Evolutionary conservation across 495 filamentous ascomycete species (phyloP).

Genomic region (Tetracladium setigerum): DNA sequence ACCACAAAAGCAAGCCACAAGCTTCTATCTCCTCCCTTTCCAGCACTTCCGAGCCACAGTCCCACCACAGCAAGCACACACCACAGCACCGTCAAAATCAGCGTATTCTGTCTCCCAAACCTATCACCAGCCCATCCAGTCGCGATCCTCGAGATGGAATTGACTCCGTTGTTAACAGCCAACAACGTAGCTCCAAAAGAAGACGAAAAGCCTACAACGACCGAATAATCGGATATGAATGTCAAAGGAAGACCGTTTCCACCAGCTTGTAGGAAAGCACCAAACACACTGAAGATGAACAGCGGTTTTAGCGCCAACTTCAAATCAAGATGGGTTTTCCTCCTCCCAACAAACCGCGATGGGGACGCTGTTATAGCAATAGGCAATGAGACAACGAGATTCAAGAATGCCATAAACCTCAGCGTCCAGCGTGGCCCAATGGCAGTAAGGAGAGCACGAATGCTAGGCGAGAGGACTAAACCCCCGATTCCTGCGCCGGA

Average conservation of each 20-base stretch:
- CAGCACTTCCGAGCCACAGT: conserved; percentile 40
- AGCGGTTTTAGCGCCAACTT: conserved; percentile 30
- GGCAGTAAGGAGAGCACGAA: conserved; percentile 38
- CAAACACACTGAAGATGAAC: conserved; percentile 34
- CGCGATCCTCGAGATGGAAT: conserved; percentile 41
- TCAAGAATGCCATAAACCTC: conserved; percentile 38
- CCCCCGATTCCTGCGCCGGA: conserved; percentile 37
- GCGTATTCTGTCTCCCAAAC: conserved; percentile 45
- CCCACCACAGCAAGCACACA: conserved; percentile 39
- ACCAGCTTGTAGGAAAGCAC: conserved; percentile 37
- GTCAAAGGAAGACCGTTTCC: conserved; percentile 36
- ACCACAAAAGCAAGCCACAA: conserved; percentile 44
- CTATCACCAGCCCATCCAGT: conserved; percentile 42
- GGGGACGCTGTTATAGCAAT: conserved; percentile 37
- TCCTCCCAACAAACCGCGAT: conserved; percentile 27
- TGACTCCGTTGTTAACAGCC: conserved; percentile 47
- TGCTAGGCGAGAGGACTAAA: conserved; percentile 36
- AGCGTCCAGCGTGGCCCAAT: conserved; percentile 49
- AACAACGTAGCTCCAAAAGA: conserved; percentile 39
- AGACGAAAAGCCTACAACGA: conserved; percentile 31
- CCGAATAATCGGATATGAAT: conserved; percentile 38
- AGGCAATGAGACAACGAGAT: conserved; percentile 35
- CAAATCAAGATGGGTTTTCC: conserved; percentile 33
- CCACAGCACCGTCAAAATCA: conserved; percentile 39
- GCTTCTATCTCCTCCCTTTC: conserved; percentile 10